phyloP scores from a whole-genome alignment of 1,284 basidiomycete species.

The Malassezia equina region DNA sequence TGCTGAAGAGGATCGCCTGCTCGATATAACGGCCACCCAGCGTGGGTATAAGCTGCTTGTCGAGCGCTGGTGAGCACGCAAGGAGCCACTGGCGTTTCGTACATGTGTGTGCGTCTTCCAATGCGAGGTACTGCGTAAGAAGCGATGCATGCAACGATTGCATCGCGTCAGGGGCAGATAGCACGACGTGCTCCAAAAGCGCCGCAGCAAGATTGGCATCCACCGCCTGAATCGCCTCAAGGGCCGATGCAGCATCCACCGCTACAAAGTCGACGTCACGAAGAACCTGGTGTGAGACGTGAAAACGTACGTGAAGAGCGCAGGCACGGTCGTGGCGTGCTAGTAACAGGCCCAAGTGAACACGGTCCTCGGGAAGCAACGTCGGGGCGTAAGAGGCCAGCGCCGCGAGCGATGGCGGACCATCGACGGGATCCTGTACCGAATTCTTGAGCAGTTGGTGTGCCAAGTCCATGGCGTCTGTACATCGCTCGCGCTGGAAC shows the following conservation, averaged over 20 bases:
- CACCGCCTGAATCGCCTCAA: constrained; percentile 20
- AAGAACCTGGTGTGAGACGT: not conserved
- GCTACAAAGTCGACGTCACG: not conserved
- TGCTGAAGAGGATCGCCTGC: constrained; percentile 28
- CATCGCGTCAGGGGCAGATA: constrained; percentile 22
- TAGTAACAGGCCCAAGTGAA: constrained; percentile 31
- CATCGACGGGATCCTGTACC: constrained; percentile 17
- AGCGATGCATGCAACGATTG: constrained; percentile 28
- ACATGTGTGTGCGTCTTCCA: constrained; percentile 8
- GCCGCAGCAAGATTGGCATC: constrained; percentile 26
- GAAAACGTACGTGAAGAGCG: constrained; percentile 20
- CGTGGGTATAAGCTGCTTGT: constrained; percentile 16
- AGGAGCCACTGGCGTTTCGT: constrained; percentile 34
- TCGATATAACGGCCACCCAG: constrained; percentile 20
- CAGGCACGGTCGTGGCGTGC: constrained; percentile 26
- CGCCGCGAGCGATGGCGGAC: constrained; percentile 7
- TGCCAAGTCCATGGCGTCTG: constrained; percentile 20
- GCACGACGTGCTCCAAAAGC: constrained; percentile 36
- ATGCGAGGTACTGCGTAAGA: not conserved
- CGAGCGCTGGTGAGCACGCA: constrained; percentile 27
- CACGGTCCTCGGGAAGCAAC: not conserved
- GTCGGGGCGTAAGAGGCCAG: constrained; percentile 14
- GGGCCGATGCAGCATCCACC: constrained; percentile 3
- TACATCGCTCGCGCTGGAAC: not conserved
- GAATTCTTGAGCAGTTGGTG: constrained; percentile 26